Base-by-base conservation (phyloP, 1,284 basidiomycete species). In the Leccinum variabile region DNA sequence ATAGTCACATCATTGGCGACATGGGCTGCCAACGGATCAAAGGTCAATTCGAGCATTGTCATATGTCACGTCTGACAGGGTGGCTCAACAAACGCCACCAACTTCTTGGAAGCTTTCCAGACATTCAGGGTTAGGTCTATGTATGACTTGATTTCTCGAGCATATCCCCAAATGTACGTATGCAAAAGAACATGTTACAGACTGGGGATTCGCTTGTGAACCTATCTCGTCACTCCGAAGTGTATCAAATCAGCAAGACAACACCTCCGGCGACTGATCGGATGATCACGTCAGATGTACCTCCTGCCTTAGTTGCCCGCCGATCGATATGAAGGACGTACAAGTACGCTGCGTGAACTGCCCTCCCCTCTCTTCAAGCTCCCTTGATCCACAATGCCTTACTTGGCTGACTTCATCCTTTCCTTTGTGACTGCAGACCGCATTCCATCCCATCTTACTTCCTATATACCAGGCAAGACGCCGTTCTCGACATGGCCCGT, bases 401-500 rank as follows among this genome's bases (percentile, higher is more conserved):
- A 82, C 67, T 81, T 92, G 77, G 88, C 90, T 72, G 86, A 89
- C 76, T 79, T 87, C 70, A 76, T 90, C 67, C 80, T 87, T 70
- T 75, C 80, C 50, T 71, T 81, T 71, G 77, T 82, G 70, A 81
- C 84, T 63, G 70, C 77, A 32, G 74, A 77, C 68, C 79, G 79
- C 65, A 78, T 90, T 62, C 90, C 91, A 18, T 72, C 70, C 54
- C 79, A 89, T 69, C 75, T 89, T 58, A 82, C 80, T 59, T 82
- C 83, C 66, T 93, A 89, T 81, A 82, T 90, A 65, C 81, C 80
- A 52, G 90, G 89, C 44, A 76, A 82, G 68, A 91, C 91, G 2
- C 93, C 92, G 11, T 76, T 96, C 63, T 94, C 91, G 55, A 95
- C 92, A 37, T 82, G 86, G 67, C 83, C 85, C 67, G 80, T 83